Conservation (phyloP, 805 yeast genomes). For the Saccharomycopsis fibuligera region DNA sequence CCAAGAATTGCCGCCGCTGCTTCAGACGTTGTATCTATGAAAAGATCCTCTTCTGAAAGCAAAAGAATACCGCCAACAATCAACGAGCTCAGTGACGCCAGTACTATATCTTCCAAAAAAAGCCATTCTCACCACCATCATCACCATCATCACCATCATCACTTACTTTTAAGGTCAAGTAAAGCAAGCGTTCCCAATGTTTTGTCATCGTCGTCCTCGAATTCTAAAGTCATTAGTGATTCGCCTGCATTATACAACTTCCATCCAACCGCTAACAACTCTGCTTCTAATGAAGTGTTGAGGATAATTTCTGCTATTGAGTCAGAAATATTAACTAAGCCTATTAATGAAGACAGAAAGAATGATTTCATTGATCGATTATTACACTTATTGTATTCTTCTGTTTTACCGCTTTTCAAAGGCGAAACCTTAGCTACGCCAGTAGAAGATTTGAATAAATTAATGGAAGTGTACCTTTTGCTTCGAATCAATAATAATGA, state of each 20-base stretch:
- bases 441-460: slow-evolving; percentile 33
- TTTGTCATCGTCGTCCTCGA: slow-evolving; percentile 30
- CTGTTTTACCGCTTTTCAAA: slow-evolving; percentile 31
- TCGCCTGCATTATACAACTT: slow-evolving; percentile 30
- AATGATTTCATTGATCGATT: slow-evolving; percentile 30
- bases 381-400: slow-evolving; percentile 28
- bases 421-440: slow-evolving; percentile 31
- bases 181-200: slow-evolving; percentile 14
- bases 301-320: slow-evolving; percentile 13
- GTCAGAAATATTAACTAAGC: slow-evolving; percentile 12
- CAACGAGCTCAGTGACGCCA: slow-evolving; percentile 2
- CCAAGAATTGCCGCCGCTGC: not conserved
- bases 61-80: slow-evolving; percentile 9
- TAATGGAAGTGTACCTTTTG: slow-evolving; percentile 30
- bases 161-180: slow-evolving; percentile 11
- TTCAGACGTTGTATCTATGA: not conserved
- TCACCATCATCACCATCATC: slow-evolving; percentile 20
- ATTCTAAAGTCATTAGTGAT: slow-evolving; percentile 26
- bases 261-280: slow-evolving; percentile 23
- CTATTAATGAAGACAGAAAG: slow-evolving; percentile 27
- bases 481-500: slow-evolving; percentile 22
- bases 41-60: slow-evolving; percentile 12
- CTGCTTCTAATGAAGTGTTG: slow-evolving; percentile 24
- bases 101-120: not conserved
- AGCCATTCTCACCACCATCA: slow-evolving; percentile 18